Base-by-base conservation (phyloP, 371 early-diverging fungal species). In the Rhizopus arrhizus region DNA sequence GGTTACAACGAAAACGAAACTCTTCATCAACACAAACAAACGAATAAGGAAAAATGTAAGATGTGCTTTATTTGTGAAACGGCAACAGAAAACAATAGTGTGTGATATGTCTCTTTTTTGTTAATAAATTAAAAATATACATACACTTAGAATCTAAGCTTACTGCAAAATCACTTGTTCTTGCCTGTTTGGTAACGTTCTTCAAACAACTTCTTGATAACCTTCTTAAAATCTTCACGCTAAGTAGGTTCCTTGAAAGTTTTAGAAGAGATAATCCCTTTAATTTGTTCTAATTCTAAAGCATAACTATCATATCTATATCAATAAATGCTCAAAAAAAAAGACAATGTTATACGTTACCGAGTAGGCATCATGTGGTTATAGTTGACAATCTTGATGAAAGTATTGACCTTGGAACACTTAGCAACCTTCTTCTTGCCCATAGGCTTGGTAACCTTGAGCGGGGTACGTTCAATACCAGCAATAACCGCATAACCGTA, bases 81-180 rank as follows among this genome's bases (percentile, higher is more conserved):
- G 22, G 22, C 22, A 22, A 22, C 22, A 22, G 22, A 22, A 22
- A 22, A 22, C 22, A 22, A 22, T 22, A 22, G 22, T 22, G 2
- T 22, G 22, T 22, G 22, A 22, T 22, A 22, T 22, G 22, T 2
- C 2, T 22, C 22, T 22, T 22, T 22, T 22, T 22, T 22, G 2
- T 22, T 22, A 22, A 22, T 22, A 22, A 22, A 22, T 2, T 22
- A 22, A 22, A 22, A 22, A 22, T 22, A 22, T 2, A 22, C 22
- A 22, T 22, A 22, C 22, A 32, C 54, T 93, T 91, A 94, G 91
- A 95, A 95, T 74, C 94, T 88, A 73, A 98, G 95, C 91, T 97
- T 97, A 85, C 89, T 88, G 90, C 97, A 98, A 92, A 98, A 97
- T 98, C 98, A 97, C 91, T 94, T 95, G 93, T 94, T 95, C 91